Base-by-base conservation (phyloP, 331 rosid genomes). In the Quercus lobata region DNA sequence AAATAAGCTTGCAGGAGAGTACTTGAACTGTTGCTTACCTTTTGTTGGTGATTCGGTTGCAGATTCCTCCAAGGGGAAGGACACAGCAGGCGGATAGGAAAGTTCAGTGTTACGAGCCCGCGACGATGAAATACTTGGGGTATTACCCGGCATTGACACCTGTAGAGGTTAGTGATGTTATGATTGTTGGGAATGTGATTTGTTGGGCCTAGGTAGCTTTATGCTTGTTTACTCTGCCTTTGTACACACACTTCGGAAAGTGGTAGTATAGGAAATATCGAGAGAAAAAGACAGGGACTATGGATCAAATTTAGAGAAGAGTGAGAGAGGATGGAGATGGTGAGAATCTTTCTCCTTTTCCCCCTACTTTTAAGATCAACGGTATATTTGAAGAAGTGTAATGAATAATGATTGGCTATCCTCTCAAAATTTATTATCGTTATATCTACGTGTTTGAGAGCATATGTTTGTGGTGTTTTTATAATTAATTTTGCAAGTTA, bases 111-210 rank as follows among this genome's bases (percentile, higher is more conserved):
- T 94, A 94, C 41, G 97, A 94, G 75, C 98, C 98, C 37, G 98
- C 98, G 34, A 94, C 96, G 6, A 94, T 92, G 98, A 92, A 94
- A 72, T 94, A 94, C 84, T 79, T 94, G 79, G 98, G 97, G 73
- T 89, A 19, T 78, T 85, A 76, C 78, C 87, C 97, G 19, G 96
- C 96, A 53, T 81, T 92, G 86, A 81, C 96, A n/a, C 85, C 84
- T 21, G 89, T 73, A 4, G 97, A 90, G 98, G 97, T 94, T 82
- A 65, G 93, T 82, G 71, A 25, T 70, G 46, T 75, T 82, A 72
- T 83, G 52, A 57, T 71, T 77, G 60, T 58, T 77, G 30, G 72
- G 32, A 78, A n/a, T 54, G 54, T 65, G 66, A 73, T 69, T 6
- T 30, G 14, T 73, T 72, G 21, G 69, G 6, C 54, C 56, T 18